These are phyloP conservation scores for Trametes maxima DNA, from an alignment of 768 basidiomycete genomes.

Conservation along the genomic window DNA sequence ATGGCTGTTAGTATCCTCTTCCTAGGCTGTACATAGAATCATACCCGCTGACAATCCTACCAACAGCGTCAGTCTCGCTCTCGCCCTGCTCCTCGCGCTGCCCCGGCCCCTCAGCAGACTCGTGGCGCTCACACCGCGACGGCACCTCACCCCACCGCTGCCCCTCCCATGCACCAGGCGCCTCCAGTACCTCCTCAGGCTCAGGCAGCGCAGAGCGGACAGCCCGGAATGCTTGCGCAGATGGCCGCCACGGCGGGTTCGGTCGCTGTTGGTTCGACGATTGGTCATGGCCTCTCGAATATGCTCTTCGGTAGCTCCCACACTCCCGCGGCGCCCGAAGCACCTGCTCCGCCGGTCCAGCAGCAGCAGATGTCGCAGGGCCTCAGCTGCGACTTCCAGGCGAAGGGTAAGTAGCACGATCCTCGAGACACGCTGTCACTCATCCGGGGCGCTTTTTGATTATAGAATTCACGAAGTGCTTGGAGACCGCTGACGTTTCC, in stretches of 20 bases:
- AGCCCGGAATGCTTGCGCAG: constrained; percentile 76
- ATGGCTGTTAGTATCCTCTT: constrained; percentile 51
- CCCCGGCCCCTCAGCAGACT: constrained; percentile 48
- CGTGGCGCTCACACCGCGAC: constrained; percentile 53
- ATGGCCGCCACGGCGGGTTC: constrained; percentile 93
- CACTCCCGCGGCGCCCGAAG: constrained; percentile 43
- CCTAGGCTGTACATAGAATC: background rate
- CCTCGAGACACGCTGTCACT: background rate
- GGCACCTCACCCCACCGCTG: constrained; percentile 41
- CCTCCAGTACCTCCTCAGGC: constrained; percentile 38
- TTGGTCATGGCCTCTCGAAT: constrained; percentile 87
- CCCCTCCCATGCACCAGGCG: constrained; percentile 41
- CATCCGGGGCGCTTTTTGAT: background rate
- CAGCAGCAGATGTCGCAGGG: constrained; percentile 52
- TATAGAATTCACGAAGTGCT: constrained; percentile 80
- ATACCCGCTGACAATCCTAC: background rate
- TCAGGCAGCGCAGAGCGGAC: constrained; percentile 37
- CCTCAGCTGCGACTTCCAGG: constrained; percentile 72
- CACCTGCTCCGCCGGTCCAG: constrained; percentile 52
- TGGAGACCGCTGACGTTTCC: constrained; percentile 78
- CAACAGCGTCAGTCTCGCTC: constrained; percentile 76
- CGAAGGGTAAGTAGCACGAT: constrained; percentile 59
- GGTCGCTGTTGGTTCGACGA: constrained; percentile 83
- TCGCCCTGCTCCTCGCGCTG: constrained; percentile 48
- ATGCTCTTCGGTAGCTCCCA: constrained; percentile 84